Evolutionary conservation across 768 basidiomycete species (phyloP).

Genomic region (Dacryopinax spathularia): DNA sequence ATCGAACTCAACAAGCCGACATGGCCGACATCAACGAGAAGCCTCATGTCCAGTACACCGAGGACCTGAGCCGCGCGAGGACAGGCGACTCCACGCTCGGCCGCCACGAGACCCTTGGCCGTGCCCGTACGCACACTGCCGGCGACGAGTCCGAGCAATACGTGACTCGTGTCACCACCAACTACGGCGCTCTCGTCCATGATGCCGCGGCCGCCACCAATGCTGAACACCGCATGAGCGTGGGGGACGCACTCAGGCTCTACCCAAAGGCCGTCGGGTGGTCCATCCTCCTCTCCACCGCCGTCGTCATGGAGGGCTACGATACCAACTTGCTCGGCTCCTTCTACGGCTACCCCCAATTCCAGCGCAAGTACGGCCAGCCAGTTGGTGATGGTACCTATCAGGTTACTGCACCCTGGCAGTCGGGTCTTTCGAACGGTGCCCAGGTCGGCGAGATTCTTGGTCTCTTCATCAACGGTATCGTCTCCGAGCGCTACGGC

Average conservation of each 20-base stretch:
- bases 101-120: background rate
- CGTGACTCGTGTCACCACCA: background rate
- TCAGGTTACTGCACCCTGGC: conserved; percentile 25
- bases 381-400: conserved; percentile 17
- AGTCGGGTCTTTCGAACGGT: conserved; percentile 25
- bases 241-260: conserved; percentile 20
- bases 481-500: conserved; percentile 23
- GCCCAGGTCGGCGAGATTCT: conserved; percentile 13
- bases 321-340: conserved; percentile 7
- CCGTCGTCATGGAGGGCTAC: conserved; percentile 5
- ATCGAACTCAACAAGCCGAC: background rate
- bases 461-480: conserved; percentile 11
- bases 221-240: conserved; percentile 21
- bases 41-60: background rate
- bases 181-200: background rate
- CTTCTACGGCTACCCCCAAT: conserved; percentile 13
- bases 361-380: conserved; percentile 11
- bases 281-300: conserved; percentile 17
- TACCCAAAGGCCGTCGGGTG: conserved; percentile 27
- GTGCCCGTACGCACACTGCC: background rate
- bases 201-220: conserved; percentile 11
- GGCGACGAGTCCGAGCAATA: background rate
- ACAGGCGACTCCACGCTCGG: background rate
- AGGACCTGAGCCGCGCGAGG: background rate
- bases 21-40: background rate